phyloP scores from a whole-genome alignment of 108 stramenopile genomes.

The Cyclotella baltica region DNA sequence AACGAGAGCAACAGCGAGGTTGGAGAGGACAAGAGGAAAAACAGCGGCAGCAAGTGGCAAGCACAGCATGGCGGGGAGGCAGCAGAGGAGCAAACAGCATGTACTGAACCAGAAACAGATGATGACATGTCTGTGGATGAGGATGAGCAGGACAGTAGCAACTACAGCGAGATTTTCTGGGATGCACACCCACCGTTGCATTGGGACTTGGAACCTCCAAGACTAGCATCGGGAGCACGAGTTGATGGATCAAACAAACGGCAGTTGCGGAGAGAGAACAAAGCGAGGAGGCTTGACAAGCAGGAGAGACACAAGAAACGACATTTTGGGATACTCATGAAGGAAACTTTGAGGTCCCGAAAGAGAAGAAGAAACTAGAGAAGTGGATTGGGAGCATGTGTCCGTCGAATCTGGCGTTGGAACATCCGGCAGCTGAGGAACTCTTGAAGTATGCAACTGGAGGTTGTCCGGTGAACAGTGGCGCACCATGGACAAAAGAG shows the following conservation, averaged over 20 bases:
- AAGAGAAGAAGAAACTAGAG: neutral
- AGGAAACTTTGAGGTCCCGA: neutral
- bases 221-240: neutral
- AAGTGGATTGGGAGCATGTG: neutral
- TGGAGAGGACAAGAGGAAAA: no score
- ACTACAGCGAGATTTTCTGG: neutral
- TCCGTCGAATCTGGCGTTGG: neutral
- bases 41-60: no score
- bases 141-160: neutral
- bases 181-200: neutral
- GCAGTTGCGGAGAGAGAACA: neutral
- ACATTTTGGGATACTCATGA: neutral
- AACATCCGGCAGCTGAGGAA: neutral
- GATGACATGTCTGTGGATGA: neutral
- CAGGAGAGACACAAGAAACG: neutral
- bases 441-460: neutral
- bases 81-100: no score
- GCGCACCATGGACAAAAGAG: neutral
- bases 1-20: no score
- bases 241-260: neutral
- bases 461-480: neutral
- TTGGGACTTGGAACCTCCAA: neutral
- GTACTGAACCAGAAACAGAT: no score
- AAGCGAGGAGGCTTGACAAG: neutral
- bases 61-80: no score